Percentiles rank a stretch among this genome's conserved stretches.
These are phyloP conservation scores for Wilhelminamyces savonicus DNA, from an alignment of 805 yeast species.

Conservation along the genomic window DNA sequence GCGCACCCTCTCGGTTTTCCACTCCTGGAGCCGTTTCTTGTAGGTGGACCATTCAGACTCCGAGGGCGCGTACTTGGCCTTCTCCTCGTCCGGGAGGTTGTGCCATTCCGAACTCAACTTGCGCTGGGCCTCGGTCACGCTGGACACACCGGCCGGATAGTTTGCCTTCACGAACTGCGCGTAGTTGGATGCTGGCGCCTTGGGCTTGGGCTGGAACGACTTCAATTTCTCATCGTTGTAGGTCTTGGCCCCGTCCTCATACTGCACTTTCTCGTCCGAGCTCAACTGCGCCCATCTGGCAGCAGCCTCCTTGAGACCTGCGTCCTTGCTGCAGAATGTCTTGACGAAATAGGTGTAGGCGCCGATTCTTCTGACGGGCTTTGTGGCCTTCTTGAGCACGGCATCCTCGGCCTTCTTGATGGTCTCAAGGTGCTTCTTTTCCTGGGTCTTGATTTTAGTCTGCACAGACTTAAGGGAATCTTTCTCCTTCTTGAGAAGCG, in stretches of 20 bases:
- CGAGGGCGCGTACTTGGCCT: slow-evolving; percentile 15
- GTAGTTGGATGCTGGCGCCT: slow-evolving; percentile 23
- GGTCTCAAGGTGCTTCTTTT: slow-evolving; percentile 7
- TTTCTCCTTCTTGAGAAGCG: slow-evolving; percentile 5
- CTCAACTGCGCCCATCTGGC: slow-evolving; percentile 21
- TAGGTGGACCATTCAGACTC: slow-evolving; percentile 14
- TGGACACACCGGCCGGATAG: slow-evolving; percentile 15
- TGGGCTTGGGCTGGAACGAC: slow-evolving; percentile 27
- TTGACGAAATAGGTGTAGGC: slow-evolving; percentile 19
- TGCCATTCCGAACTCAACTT: slow-evolving; percentile 25
- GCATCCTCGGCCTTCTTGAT: too few species aligned
- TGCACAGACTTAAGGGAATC: slow-evolving; percentile 6
- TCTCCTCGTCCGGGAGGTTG: slow-evolving; percentile 20
- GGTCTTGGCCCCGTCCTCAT: slow-evolving; percentile 17
- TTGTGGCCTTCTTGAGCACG: slow-evolving; percentile 15
- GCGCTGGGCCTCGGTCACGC: slow-evolving; percentile 18
- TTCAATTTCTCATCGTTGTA: slow-evolving; percentile 18
- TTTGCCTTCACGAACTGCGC: slow-evolving; percentile 24
- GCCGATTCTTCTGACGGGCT: slow-evolving; percentile 15
- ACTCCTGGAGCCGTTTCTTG: slow-evolving; percentile 14
- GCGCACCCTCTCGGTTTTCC: slow-evolving; percentile 25
- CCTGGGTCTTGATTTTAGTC: slow-evolving; percentile 5
- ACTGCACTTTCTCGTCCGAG: slow-evolving; percentile 21
- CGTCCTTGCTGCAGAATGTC: slow-evolving; percentile 5
- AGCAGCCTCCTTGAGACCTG: slow-evolving; percentile 10